A percentile compares a stretch with the other conserved stretches of the same genome.
Conservation (phyloP, 2,329 filamentous ascomycete species). For the Fusarium multiceps region DNA sequence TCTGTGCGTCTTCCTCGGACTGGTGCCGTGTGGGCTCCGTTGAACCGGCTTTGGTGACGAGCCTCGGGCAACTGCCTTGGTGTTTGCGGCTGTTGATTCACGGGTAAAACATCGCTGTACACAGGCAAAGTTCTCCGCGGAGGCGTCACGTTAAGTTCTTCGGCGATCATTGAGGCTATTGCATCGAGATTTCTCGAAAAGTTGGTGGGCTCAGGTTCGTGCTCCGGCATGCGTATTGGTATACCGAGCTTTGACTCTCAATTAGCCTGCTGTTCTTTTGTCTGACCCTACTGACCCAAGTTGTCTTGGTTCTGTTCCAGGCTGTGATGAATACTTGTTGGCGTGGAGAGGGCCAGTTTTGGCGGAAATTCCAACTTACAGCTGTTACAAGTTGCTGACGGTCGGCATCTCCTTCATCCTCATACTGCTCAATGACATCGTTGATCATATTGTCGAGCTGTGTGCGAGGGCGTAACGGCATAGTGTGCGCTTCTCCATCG, state of each 20-base stretch:
- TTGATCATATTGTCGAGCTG: background rate
- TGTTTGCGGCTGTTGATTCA: conserved; percentile 38
- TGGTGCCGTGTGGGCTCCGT: conserved; percentile 38
- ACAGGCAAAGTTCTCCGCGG: conserved; percentile 28
- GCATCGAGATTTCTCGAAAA: background rate
- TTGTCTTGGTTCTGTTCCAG: background rate
- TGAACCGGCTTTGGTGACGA: conserved; percentile 41
- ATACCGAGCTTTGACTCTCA: background rate
- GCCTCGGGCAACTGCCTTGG: conserved; percentile 42
- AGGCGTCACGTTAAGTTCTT: conserved; percentile 3
- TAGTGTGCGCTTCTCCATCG: background rate
- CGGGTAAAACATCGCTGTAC: conserved; percentile 36
- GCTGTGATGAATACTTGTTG: background rate
- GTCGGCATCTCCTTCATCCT: background rate
- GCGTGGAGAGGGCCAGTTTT: background rate
- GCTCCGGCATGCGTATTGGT: background rate
- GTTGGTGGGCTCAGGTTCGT: conserved; percentile 2
- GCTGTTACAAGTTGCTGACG: background rate
- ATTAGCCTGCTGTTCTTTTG: conserved; percentile 8
- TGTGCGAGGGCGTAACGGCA: background rate
- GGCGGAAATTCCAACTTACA: conserved; percentile 16
- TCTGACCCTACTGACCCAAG: background rate
- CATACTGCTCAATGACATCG: background rate
- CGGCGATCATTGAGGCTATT: background rate
- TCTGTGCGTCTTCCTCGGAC: conserved; percentile 21